Percentiles rank a stretch among this genome's conserved stretches.
phyloP scores from a whole-genome alignment of 1,284 basidiomycete species.

The Trichosporon sp. region DNA sequence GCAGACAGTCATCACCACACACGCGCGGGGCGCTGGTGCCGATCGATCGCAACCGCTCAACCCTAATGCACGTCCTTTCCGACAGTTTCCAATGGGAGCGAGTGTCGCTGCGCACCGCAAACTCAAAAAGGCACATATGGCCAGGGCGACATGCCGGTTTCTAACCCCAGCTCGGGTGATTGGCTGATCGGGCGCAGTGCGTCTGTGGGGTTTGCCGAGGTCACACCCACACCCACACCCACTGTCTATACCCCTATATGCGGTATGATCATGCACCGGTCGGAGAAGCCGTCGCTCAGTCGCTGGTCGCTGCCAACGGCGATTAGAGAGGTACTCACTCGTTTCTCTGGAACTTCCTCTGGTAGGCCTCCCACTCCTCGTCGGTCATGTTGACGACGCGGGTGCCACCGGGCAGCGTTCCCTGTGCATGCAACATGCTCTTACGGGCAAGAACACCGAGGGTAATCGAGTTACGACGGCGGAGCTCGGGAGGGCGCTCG shows the following conservation, averaged over 20 bases:
- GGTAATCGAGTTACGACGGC: conserved; percentile 41
- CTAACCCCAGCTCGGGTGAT: not conserved
- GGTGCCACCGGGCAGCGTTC: conserved; percentile 8
- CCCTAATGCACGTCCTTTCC: not conserved
- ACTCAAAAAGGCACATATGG: not conserved
- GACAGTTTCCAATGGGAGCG: not conserved
- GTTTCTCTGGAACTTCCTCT: conserved; percentile 26
- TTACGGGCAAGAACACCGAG: conserved; percentile 42
- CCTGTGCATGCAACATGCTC: conserved; percentile 36
- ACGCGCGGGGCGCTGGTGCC: not conserved
- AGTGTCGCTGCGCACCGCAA: not conserved
- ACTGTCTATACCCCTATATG: no score
- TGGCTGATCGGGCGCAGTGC: not conserved
- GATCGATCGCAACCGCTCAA: not conserved
- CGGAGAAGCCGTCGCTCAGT: not conserved
- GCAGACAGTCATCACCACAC: not conserved
- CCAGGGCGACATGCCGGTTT: not conserved
- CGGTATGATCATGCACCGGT: not conserved
- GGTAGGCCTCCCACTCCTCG: conserved; percentile 44
- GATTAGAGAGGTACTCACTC: conserved; percentile 24
- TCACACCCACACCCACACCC: not conserved
- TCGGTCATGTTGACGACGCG: conserved; percentile 40
- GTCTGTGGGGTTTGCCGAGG: not conserved
- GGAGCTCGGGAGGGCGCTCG: conserved; percentile 35
- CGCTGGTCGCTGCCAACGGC: not conserved